Percentiles rank a stretch among this genome's conserved stretches.
phyloP scores from a whole-genome alignment of 352 stramenopile species.

The Labyrinthula sp. region DNA sequence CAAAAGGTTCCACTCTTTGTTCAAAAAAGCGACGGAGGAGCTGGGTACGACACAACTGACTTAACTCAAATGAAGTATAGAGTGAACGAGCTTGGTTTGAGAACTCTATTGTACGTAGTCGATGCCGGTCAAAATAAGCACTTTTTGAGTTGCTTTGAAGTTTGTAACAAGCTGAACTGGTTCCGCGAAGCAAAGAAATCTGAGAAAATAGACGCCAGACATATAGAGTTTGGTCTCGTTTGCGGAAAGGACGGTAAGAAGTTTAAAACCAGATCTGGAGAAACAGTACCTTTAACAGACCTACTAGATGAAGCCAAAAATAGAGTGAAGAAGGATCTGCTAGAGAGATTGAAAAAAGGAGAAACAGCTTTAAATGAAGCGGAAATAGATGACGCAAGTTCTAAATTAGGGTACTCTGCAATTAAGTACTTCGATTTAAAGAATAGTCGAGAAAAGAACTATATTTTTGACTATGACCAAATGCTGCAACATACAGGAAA shows the following conservation, averaged over 20 bases:
- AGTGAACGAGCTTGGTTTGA: conserved; percentile 43
- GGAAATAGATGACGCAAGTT: conserved; percentile 70
- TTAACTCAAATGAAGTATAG: conserved; percentile 69
- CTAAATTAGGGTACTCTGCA: conserved; percentile 87
- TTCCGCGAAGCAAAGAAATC: conserved; percentile 39
- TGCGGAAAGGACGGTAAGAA: conserved; percentile 70
- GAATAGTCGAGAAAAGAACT: conserved; percentile 87
- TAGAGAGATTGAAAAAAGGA: conserved; percentile 5
- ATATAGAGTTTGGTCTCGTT: conserved; percentile 71
- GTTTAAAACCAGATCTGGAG: conserved; percentile 93
- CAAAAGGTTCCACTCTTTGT: conserved; percentile 58
- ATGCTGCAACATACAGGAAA: conserved; percentile 98
- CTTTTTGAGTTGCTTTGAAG: conserved; percentile 63
- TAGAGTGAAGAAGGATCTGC: conserved; percentile 55
- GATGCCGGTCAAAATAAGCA: conserved; percentile 64
- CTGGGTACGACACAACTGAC: conserved; percentile 72
- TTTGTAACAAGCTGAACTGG: conserved; percentile 48
- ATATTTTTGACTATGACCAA: conserved; percentile 95
- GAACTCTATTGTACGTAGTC: conserved; percentile 64
- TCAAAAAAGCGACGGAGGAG: conserved; percentile 66
- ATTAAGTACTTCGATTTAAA: conserved; percentile 99
- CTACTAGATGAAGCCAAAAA: conserved; percentile 89
- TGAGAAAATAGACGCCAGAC: too few species aligned
- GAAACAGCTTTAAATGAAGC: conserved; percentile 39
- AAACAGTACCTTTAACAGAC: conserved; percentile 93